Evolutionary conservation across 2,329 filamentous ascomycete species (phyloP), one percentile per base, ranked within the genome.

Genomic region (Diplodia seriata): DNA sequence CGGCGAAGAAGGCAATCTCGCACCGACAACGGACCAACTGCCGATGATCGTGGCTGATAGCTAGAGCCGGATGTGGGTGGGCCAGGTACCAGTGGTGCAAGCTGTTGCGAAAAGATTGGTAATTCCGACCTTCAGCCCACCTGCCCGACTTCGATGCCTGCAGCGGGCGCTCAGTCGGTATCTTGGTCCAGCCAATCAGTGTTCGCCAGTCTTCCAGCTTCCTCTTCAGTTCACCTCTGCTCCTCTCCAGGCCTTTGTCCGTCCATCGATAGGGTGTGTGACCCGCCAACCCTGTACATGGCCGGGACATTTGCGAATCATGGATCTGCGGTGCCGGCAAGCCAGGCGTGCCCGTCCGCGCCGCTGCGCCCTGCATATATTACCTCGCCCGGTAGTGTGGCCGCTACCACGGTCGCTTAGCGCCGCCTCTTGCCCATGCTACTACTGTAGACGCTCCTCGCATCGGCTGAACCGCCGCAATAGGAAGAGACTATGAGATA

Each of bases 401-500:
- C 57, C 57, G 40, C 26, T 26, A 26, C 26, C 26, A 26, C 26
- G 26, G 26, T 26, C 26, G 26, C 56, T 23, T 26, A 20, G 40
- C 26, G 14, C 49, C 49, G n/a, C 26, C 40, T 61, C 23, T 43
- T 33, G 23, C 29, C 23, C 18, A 23, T 11, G 23, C 26, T 63
- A 20, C 47, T 36, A n/a, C 18, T 20, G 20, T 18, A 23, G 33
- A 49, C 23, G 18, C 59, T 38, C 20, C 31, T 51, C 43, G 59
- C 31, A 12, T 20, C 59, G 59, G 59, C 26, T 36, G 59, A 51
- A 38, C 5, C n/a, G 3, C 59, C 43, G 7, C 15, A 38, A 51
- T 15, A 51, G 59, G 59, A 63, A 63, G 59, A 51, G 43, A 36
- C 29, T 51, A 15, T 51, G 14, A 23, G 59, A 51, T 53, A 51